Evolutionary conservation across 2,329 filamentous ascomycete genomes (phyloP).

Genomic region (Periconia digitata): DNA sequence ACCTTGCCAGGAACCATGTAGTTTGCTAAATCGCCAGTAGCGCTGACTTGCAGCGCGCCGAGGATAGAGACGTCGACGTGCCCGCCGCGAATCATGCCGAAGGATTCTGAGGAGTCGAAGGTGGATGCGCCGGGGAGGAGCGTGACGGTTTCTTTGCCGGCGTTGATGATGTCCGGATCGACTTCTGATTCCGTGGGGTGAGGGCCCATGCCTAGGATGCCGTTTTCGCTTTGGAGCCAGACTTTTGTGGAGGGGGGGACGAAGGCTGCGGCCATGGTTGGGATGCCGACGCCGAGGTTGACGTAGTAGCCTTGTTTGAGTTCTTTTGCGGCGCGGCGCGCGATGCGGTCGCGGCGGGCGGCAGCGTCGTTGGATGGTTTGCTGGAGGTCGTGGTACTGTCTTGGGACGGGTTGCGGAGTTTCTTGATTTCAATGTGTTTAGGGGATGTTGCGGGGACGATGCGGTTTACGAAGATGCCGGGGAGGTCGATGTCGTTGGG

Average conservation of each 20-base stretch:
- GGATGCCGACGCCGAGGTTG: conserved; percentile 90
- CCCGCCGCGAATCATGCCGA: conserved; percentile 89
- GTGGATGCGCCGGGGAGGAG: conserved; percentile 76
- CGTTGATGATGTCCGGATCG: conserved; percentile 88
- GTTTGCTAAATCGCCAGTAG: conserved; percentile 79
- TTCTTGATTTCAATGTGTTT: conserved; percentile 71
- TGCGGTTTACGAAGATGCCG: conserved; percentile 88
- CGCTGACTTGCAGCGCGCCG: conserved; percentile 85
- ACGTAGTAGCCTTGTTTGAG: conserved; percentile 96
- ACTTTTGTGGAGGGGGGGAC: conserved; percentile 61
- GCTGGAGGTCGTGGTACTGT: conserved; percentile 11
- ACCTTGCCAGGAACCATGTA: conserved; percentile 89
- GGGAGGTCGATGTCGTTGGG: conserved; percentile 83
- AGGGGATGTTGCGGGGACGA: conserved; percentile 74
- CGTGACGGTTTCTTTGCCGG: conserved; percentile 90
- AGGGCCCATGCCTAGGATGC: conserved; percentile 49
- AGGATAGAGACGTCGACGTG: conserved; percentile 86
- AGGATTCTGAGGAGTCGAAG: conserved; percentile 86
- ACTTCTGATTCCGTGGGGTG: conserved; percentile 64
- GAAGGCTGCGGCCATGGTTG: conserved; percentile 83
- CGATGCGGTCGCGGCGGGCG: conserved; percentile 70
- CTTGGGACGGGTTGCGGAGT: conserved; percentile 22
- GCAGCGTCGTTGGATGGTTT: conserved; percentile 15
- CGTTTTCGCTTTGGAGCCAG: conserved; percentile 59
- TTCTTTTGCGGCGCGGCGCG: conserved; percentile 81